Conservation (phyloP, 345 rosid species). For the Capsella bursapastoris region DNA sequence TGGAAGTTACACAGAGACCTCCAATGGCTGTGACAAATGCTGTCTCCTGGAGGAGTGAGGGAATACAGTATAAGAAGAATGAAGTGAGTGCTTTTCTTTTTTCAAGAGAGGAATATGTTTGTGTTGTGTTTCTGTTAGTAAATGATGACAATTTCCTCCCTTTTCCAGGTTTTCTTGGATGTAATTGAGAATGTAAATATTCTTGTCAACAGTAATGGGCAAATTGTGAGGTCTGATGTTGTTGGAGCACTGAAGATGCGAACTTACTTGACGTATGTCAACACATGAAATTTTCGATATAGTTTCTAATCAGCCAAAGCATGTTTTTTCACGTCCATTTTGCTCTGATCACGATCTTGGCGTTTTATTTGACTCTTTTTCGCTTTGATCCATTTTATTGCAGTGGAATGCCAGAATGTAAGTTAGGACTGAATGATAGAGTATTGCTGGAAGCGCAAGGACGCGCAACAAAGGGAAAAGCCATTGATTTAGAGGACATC, state of each 20-base stretch:
- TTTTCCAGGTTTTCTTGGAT: conserved; percentile 84
- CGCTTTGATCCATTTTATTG: conserved; percentile 21
- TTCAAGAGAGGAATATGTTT: background rate
- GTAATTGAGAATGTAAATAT: conserved; percentile 94
- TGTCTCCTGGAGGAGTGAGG: conserved; percentile 98
- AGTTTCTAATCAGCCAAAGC: background rate
- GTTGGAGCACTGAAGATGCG: conserved; percentile 99
- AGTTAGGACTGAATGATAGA: conserved; percentile 95
- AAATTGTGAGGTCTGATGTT: conserved; percentile 90
- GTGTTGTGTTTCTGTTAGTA: conserved; percentile 17
- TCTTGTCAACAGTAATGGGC: conserved; percentile 97
- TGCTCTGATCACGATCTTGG: conserved; percentile 18
- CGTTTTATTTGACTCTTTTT: conserved; percentile 8
- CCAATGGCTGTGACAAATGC: conserved; percentile 99
- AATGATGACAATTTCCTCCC: conserved; percentile 26
- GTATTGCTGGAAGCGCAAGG: conserved; percentile 96
- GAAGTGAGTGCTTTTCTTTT: conserved; percentile 57
- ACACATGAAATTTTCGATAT: conserved; percentile 6
- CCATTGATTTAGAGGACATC: conserved; percentile 95
- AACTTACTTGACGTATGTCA: conserved; percentile 78
- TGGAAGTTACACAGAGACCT: conserved; percentile 96
- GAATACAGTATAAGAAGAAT: conserved; percentile 86
- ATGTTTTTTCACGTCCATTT: background rate
- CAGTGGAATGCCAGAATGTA: conserved; percentile 99
- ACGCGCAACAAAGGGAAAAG: conserved; percentile 90